Conservation (phyloP, 1,284 basidiomycete genomes). For the Tylopilus microsporus region DNA sequence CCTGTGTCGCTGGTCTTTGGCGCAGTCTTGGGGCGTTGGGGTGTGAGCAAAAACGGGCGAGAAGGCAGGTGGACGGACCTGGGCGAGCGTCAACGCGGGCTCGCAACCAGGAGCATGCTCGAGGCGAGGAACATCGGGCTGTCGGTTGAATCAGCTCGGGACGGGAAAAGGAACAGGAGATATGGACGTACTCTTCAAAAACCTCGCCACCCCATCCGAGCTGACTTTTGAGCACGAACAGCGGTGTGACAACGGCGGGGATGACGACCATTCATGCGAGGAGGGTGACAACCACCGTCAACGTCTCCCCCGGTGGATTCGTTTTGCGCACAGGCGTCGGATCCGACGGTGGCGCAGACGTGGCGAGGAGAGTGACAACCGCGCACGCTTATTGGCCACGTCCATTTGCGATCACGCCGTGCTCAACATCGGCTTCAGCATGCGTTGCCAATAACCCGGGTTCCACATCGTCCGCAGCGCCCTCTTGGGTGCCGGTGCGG, state of each 20-base stretch:
- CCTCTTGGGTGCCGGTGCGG: not conserved
- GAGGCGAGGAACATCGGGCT: slow-evolving; percentile 80
- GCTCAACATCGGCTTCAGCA: slow-evolving; percentile 5
- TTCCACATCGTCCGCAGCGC: slow-evolving; percentile 11
- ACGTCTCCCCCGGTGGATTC: slow-evolving; percentile 62
- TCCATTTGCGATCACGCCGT: not conserved
- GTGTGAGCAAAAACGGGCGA: no score
- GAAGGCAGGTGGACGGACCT: slow-evolving; percentile 40
- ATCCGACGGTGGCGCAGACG: not conserved
- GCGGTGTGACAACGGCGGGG: slow-evolving; percentile 71
- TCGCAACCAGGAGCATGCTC: slow-evolving; percentile 69
- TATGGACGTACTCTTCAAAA: slow-evolving; percentile 63
- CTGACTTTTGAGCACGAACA: slow-evolving; percentile 60
- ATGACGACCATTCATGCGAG: slow-evolving; percentile 81
- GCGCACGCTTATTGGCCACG: not conserved
- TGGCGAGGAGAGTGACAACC: not conserved
- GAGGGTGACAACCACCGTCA: slow-evolving; percentile 77
- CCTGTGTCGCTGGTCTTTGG: not conserved
- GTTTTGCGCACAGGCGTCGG: not conserved
- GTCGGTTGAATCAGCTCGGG: not conserved
- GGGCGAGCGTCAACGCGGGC: slow-evolving; percentile 79
- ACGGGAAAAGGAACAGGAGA: slow-evolving; percentile 36
- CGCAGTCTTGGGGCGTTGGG: slow-evolving; percentile 3
- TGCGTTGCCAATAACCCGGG: slow-evolving; percentile 4
- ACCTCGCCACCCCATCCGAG: slow-evolving; percentile 39